Base-by-base conservation (phyloP, 2,329 filamentous ascomycete genomes). In the Curvularia lunata region DNA sequence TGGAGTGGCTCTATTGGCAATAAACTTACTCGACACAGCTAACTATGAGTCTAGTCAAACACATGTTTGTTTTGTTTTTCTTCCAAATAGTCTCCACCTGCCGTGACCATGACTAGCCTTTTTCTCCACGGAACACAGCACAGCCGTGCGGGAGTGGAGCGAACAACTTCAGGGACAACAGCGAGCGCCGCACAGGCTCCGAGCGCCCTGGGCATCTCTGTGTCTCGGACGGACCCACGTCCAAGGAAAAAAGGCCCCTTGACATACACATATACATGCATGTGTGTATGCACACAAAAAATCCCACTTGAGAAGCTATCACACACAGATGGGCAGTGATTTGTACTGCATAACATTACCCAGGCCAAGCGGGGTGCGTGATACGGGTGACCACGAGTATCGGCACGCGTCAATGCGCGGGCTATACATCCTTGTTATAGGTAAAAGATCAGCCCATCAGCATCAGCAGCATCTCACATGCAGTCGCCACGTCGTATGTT, bases 301-400 rank as follows among this genome's bases (percentile, higher is more conserved):
- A 25, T 4, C 23, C 40, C 12, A 25, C 12, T 21, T 23, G 19
- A 23, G 5, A 42, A 16, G 25, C 5, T 23, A 23, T 30, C 27
- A 9, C 27, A 30, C 9, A 30, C 27, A 27, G 27, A 43, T 43
- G 41, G 25, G 13, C 21, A 43, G 18, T 55, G 27, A 30, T 8
- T 30, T 30, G 48, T 58, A 58, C 32, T 21, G 45, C 56, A 58
- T 55, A 34, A 34, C 12, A n/a, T 46, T 46, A 58, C 27, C 2
- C 5, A 13, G 9, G 27, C 7, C 27, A 30, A 30, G 9, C 25
- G 46, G 52, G 7, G 27, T 8, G 27, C 9, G 25, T 41, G 12
- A n/a, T n/a, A 25, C 23, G 19, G 7, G 37, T 23, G 38, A 37
- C 43, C n/a, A 50, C 27, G 16, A 27, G 13, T 23, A 18, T 40